Evolutionary conservation across 176 grass and related monocot species (phyloP).

Genomic region (Eremochloa ophiuroides): DNA sequence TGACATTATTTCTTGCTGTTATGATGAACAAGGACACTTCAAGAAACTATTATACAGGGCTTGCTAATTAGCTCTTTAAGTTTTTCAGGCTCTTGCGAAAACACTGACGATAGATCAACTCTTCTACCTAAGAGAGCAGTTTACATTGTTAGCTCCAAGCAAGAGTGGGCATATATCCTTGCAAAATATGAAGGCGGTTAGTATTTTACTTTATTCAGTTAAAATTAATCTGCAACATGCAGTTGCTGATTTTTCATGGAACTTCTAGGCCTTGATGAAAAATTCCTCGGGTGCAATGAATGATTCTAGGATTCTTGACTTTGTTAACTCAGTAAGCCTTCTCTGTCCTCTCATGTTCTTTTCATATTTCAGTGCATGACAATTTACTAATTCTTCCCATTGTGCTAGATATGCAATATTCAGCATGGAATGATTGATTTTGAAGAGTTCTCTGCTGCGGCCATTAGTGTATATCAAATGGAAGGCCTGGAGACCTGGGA

Average conservation of each 20-base stretch:
- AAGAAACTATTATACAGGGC: not conserved
- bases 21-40: not conserved
- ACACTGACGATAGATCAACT: constrained; percentile 56
- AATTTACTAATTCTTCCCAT: not conserved
- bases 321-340: constrained; percentile 46
- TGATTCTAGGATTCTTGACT: constrained; percentile 56
- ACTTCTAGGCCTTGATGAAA: constrained; percentile 49
- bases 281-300: constrained; percentile 53
- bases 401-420: constrained; percentile 35
- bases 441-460: constrained; percentile 60
- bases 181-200: constrained; percentile 66
- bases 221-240: not conserved
- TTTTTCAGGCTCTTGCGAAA: constrained; percentile 69
- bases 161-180: constrained; percentile 57
- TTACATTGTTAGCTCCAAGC: constrained; percentile 52
- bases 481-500: constrained; percentile 63
- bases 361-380: not conserved
- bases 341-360: not conserved
- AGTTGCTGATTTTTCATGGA: constrained; percentile 13
- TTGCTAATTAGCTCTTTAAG: constrained; percentile 1
- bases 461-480: constrained; percentile 58
- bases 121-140: constrained; percentile 64
- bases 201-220: constrained; percentile 1
- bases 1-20: not conserved
- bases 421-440: constrained; percentile 52